Evolutionary conservation across 2,329 filamentous ascomycete genomes (phyloP).

Genomic region (Nemania sp.): DNA sequence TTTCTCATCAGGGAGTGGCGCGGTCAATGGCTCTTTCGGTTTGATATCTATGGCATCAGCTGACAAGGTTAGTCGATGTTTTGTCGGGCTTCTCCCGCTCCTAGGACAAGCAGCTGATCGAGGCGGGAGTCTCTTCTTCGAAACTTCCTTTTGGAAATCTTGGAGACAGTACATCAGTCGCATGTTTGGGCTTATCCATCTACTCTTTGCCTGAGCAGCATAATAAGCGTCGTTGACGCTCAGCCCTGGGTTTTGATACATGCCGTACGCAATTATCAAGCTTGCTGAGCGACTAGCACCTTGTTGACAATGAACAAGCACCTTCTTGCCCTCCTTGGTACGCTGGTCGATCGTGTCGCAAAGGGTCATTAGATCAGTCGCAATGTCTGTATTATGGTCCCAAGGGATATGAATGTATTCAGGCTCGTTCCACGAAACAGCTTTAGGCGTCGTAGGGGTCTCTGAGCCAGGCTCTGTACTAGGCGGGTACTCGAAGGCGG

Average conservation of each 20-base stretch:
- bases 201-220: slow-evolving; percentile 77
- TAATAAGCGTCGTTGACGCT: slow-evolving; percentile 85
- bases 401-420: slow-evolving; percentile 88
- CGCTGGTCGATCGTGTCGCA: slow-evolving; percentile 77
- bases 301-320: slow-evolving; percentile 84
- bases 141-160: slow-evolving; percentile 72
- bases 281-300: slow-evolving; percentile 84
- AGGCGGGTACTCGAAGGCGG: slow-evolving; percentile 62
- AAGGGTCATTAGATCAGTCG: slow-evolving; percentile 73
- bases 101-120: slow-evolving; percentile 55
- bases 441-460: slow-evolving; percentile 63
- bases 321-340: slow-evolving; percentile 73
- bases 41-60: slow-evolving; percentile 60
- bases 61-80: slow-evolving; percentile 64
- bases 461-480: slow-evolving; percentile 45
- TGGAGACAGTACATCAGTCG: slow-evolving; percentile 87
- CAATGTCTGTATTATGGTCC: slow-evolving; percentile 89
- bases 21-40: slow-evolving; percentile 63
- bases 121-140: slow-evolving; percentile 52
- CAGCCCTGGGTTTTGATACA: slow-evolving; percentile 76
- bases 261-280: slow-evolving; percentile 82
- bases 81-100: slow-evolving; percentile 59
- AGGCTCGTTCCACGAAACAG: slow-evolving; percentile 56
- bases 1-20: slow-evolving; percentile 61
- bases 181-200: slow-evolving; percentile 92